Evolutionary conservation across 495 filamentous ascomycete genomes (phyloP).

Genomic region (Oleoguttula mirabilis): DNA sequence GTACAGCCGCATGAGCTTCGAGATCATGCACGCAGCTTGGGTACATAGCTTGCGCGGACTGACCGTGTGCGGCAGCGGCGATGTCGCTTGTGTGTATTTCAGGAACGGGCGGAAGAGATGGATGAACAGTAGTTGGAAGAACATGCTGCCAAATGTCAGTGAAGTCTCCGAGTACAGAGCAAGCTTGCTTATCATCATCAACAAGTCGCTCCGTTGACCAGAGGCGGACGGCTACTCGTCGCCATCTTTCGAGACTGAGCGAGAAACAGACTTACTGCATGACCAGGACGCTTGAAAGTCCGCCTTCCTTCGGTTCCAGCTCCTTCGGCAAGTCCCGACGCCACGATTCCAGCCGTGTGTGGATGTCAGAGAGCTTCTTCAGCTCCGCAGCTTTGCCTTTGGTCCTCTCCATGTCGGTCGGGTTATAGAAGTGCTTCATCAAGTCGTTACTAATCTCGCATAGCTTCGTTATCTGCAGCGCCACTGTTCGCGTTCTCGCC

Average conservation of each 20-base stretch:
- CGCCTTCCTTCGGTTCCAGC: slow-evolving; percentile 78
- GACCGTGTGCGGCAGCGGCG: slow-evolving; percentile 75
- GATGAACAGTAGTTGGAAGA: slow-evolving; percentile 90
- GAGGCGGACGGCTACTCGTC: too few species aligned
- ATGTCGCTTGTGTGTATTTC: slow-evolving; percentile 68
- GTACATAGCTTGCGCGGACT: slow-evolving; percentile 86
- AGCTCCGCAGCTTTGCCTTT: slow-evolving; percentile 65
- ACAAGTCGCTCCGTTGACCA: too few species aligned
- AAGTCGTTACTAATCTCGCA: slow-evolving; percentile 92
- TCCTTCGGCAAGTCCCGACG: slow-evolving; percentile 74
- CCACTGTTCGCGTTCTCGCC: slow-evolving; percentile 69
- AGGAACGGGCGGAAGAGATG: slow-evolving; percentile 95
- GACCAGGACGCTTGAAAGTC: slow-evolving; percentile 74
- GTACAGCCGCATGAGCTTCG: slow-evolving; percentile 83
- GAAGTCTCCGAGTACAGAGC: too few species aligned
- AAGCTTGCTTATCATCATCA: too few species aligned
- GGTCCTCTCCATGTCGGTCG: slow-evolving; percentile 46
- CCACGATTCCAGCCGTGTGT: slow-evolving; percentile 85
- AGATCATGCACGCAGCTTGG: slow-evolving; percentile 75
- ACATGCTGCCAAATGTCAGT: slow-evolving; percentile 59
- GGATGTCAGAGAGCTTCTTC: slow-evolving; percentile 85
- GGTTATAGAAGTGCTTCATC: slow-evolving; percentile 82
- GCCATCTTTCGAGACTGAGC: too few species aligned
- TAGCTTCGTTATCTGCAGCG: slow-evolving; percentile 66
- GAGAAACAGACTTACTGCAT: slow-evolving; percentile 69